A percentile compares a stretch with the other conserved stretches of the same genome.
These are phyloP conservation scores for Porphyrellus sp. DNA, from an alignment of 1,284 basidiomycete species.

Conservation along the genomic window DNA sequence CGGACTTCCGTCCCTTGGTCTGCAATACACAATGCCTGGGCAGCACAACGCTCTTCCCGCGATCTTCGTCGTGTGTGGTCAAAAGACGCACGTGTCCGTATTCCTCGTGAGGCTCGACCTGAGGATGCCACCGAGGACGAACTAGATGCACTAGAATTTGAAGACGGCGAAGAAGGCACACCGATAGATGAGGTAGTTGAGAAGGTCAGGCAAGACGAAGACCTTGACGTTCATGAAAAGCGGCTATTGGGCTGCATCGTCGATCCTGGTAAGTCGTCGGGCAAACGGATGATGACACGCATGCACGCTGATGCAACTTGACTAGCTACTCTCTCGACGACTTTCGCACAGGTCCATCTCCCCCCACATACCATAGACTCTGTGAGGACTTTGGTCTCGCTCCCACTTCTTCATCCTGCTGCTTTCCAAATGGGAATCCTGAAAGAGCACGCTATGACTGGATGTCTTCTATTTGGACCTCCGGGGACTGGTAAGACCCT, in stretches of 20 bases:
- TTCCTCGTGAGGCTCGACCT: slow-evolving; percentile 37
- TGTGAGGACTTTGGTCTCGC: slow-evolving; percentile 85
- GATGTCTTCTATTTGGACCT: slow-evolving; percentile 87
- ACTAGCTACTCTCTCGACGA: slow-evolving; percentile 70
- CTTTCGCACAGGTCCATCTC: slow-evolving; percentile 85
- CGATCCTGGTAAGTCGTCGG: slow-evolving; percentile 56
- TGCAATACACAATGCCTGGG: slow-evolving; percentile 62
- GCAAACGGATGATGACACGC: not conserved
- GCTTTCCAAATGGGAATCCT: slow-evolving; percentile 91
- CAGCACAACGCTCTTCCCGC: slow-evolving; percentile 46
- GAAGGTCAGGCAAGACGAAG: slow-evolving; percentile 66
- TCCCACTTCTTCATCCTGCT: slow-evolving; percentile 86
- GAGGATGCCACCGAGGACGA: slow-evolving; percentile 42
- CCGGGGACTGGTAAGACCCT: slow-evolving; percentile 92
- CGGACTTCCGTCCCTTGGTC: slow-evolving; percentile 62
- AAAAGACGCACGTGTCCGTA: slow-evolving; percentile 48
- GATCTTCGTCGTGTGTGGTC: slow-evolving; percentile 60
- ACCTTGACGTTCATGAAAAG: slow-evolving; percentile 75
- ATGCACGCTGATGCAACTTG: slow-evolving; percentile 9
- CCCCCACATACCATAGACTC: slow-evolving; percentile 84
- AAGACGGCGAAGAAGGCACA: slow-evolving; percentile 37
- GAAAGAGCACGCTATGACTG: slow-evolving; percentile 86
- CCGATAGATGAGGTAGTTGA: slow-evolving; percentile 69
- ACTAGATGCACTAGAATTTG: slow-evolving; percentile 31
- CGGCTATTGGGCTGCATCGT: slow-evolving; percentile 81